Conservation (phyloP, 2,329 filamentous ascomycete species). For the Albophoma yamanashiensis region DNA sequence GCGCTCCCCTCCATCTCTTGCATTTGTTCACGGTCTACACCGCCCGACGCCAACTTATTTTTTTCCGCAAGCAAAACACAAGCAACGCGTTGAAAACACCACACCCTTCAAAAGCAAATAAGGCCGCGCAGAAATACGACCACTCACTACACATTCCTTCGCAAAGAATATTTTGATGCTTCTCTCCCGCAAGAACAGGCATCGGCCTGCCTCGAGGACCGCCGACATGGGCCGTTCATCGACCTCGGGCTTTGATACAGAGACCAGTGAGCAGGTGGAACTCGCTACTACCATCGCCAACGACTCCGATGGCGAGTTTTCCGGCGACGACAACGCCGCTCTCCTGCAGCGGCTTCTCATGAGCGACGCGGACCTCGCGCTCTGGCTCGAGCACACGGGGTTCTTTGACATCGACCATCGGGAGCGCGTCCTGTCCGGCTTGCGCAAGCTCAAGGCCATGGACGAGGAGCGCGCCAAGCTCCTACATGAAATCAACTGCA, state of each 20-base stretch:
- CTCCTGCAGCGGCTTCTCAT: background rate
- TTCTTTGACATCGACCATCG: constrained; percentile 11
- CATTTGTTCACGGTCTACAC: too few relatives aligned
- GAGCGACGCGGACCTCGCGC: constrained; percentile 8
- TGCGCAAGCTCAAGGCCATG: constrained; percentile 8
- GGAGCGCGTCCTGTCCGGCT: constrained; percentile 4
- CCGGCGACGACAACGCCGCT: background rate
- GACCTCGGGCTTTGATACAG: background rate
- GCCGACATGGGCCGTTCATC: background rate
- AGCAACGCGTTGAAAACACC: too few relatives aligned
- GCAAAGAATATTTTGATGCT: background rate
- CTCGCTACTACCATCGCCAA: too few relatives aligned
- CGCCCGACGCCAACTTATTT: too few relatives aligned
- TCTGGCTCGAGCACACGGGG: constrained; percentile 15
- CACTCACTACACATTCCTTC: background rate
- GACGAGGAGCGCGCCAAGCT: constrained; percentile 11
- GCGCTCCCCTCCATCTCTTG: too few relatives aligned
- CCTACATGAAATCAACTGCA: constrained; percentile 7
- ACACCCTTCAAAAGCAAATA: background rate
- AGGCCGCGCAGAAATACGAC: background rate
- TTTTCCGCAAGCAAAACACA: background rate
- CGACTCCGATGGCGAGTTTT: background rate
- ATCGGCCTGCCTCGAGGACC: background rate
- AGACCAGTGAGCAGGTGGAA: background rate
- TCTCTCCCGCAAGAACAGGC: background rate